Evolutionary conservation across 345 rosid genomes (phyloP), one percentile per base, ranked within the genome.

Genomic region (Arabis alpina): DNA sequence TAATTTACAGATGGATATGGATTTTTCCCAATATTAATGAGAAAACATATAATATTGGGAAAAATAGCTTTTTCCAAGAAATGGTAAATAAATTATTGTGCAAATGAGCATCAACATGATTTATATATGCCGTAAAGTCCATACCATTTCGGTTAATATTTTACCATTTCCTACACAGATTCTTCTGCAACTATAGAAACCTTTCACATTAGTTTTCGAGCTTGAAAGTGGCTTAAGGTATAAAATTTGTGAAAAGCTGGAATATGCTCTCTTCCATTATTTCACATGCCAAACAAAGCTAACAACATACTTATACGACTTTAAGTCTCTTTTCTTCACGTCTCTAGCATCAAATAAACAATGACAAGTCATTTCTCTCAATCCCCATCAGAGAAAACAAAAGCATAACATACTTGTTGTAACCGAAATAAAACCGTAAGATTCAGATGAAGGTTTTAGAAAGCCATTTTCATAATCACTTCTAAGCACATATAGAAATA

Each of bases 221-320:
- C 3, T 25, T 58, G 41, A 58, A 25, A 25, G 66, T 69, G 42
- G 66, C 58, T 50, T 60, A 36, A 54, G 48, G 74, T 37, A 68
- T 75, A 64, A 8, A 19, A 41, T 66, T 61, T 15, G 74, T 75
- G 73, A 75, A 60, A 68, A 68, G 69, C 19, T 44, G n/a, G 78
- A 74, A 74, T 75, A 75, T 68, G 69, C 69, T 54, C 69, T 61
- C 58, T 54, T 75, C 53, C 78, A 67, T 55, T 75, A 68, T 36
- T 61, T 45, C 69, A 61, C 63, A 67, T 67, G 53, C 78, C 73
- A 74, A 68, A 64, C 73, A 60, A 42, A 74, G 73, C 44, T 51
- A 74, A 66, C 62, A 23, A 66, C 61, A 74, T 66, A 51, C 68
- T 74, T 53, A 44, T 15, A 53, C 73, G 51, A 61, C 58, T 52